phyloP scores from a whole-genome alignment of 495 filamentous ascomycete species.

The Aspergillus olivimuriae region DNA sequence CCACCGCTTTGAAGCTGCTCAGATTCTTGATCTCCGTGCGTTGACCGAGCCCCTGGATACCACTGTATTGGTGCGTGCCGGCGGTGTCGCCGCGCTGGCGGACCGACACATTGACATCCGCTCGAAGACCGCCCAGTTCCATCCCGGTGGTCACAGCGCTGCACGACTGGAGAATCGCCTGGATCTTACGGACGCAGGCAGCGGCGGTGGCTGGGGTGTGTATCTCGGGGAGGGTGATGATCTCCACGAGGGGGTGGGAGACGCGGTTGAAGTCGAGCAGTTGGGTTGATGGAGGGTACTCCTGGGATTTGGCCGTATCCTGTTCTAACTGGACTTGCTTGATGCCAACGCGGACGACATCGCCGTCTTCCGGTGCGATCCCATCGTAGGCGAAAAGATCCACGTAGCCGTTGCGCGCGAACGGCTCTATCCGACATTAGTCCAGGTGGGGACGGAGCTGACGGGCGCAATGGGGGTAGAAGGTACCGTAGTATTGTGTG shows the following conservation, averaged over 20 bases:
- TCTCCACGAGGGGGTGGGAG: slow-evolving; percentile 84
- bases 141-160: slow-evolving; percentile 83
- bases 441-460: not conserved
- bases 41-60: slow-evolving; percentile 62
- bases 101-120: slow-evolving; percentile 94
- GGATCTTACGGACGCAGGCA: slow-evolving; percentile 81
- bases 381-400: slow-evolving; percentile 70
- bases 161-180: slow-evolving; percentile 70
- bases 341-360: slow-evolving; percentile 65
- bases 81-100: slow-evolving; percentile 43
- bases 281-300: slow-evolving; percentile 63
- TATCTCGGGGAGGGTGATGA: slow-evolving; percentile 86
- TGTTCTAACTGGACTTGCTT: slow-evolving; percentile 96
- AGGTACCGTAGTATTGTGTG: slow-evolving; percentile 79
- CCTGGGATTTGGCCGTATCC: slow-evolving; percentile 91
- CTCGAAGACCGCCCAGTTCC: slow-evolving; percentile 85
- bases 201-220: slow-evolving; percentile 80
- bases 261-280: slow-evolving; percentile 93
- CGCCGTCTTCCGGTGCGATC: slow-evolving; percentile 64
- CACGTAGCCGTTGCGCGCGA: slow-evolving; percentile 71
- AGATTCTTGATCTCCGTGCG: slow-evolving; percentile 98
- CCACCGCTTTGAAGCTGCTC: slow-evolving; percentile 87
- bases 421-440: slow-evolving; percentile 51
- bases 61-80: slow-evolving; percentile 44
- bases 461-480: not conserved